Evolutionary conservation across 305 asterid species (phyloP), one percentile per base, ranked within the genome.

Genomic region (Euphrasia arctica): DNA sequence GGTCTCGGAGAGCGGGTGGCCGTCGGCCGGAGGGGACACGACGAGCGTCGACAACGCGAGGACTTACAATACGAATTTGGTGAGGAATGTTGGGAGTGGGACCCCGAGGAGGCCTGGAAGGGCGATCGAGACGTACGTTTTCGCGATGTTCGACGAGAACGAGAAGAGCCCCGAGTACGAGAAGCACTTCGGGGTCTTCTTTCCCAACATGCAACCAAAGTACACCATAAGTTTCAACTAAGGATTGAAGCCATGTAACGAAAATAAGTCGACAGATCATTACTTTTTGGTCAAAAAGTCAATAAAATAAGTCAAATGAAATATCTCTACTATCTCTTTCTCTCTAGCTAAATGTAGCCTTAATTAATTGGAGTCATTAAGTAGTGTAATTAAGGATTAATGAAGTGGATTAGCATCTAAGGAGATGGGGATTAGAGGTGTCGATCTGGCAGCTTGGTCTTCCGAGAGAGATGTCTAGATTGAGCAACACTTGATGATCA

Each of bases 401-500:
- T n/a, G n/a, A n/a, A n/a, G n/a, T 9, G 9, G 9, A 42, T 45
- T 31, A 82, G 59, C 83, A 77, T 64, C 74, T 71, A 74, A 78
- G 77, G 70, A 79, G 71, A 13, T 73, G 67, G 10, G 78, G 67
- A 59, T 67, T 73, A 34, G 74, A 50, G 22, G 57, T 62, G 71
- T 72, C 83, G 74, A 67, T 42, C 64, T 69, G 77, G 81, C 77
- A 81, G 80, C 72, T 77, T 78, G 87, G 75, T 65, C 84, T 77
- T 63, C 95, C 90, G 34, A 88, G 80, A 15, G 85, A 85, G 75
- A 88, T 81, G 73, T 88, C 90, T 22, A 88, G 86, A 75, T 87
- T 75, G 14, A 80, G 65, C 65, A 74, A 27, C 66, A 18, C 58
- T 47, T 70, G 51, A 45, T n/a, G n/a, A n/a, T n/a, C n/a, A n/a